Percentiles rank a stretch among this genome's conserved stretches.
Conservation (phyloP, 768 basidiomycete species). For the Leucocoprinus leucothites region DNA sequence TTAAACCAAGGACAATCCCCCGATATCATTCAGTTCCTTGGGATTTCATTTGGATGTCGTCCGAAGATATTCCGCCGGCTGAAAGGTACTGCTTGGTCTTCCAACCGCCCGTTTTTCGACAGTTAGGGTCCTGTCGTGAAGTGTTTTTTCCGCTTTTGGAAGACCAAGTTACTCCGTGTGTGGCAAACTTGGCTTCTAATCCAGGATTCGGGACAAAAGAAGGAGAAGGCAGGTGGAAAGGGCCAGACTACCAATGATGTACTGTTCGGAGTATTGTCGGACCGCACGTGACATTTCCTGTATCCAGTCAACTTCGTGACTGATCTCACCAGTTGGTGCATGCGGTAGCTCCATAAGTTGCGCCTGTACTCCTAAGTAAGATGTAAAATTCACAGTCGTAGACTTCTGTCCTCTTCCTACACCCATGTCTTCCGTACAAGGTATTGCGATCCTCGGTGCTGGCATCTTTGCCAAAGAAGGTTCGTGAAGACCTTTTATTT, state of each 20-base stretch:
- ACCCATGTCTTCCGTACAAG: slow-evolving; percentile 39
- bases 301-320: not conserved
- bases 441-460: slow-evolving; percentile 77
- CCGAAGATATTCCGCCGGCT: slow-evolving; percentile 50
- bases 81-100: slow-evolving; percentile 17
- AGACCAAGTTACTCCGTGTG: slow-evolving; percentile 29
- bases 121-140: slow-evolving; percentile 17
- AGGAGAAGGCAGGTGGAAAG: not conserved
- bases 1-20: slow-evolving; percentile 38
- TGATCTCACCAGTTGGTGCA: slow-evolving; percentile 1
- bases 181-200: slow-evolving; percentile 18
- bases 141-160: slow-evolving; percentile 20
- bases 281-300: slow-evolving; percentile 15
- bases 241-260: not conserved
- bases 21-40: slow-evolving; percentile 41
- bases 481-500: slow-evolving; percentile 26
- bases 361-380: not conserved
- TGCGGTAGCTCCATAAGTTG: slow-evolving; percentile 9
- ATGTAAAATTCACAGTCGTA: no score
- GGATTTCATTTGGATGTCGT: slow-evolving; percentile 28
- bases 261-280: slow-evolving; percentile 26
- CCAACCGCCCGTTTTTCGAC: slow-evolving; percentile 23
- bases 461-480: slow-evolving; percentile 79
- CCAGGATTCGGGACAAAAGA: slow-evolving; percentile 20
- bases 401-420: slow-evolving; percentile 11